These are phyloP conservation scores for Kwoniella dendrophila DNA, from an alignment of 768 basidiomycete species.

Conservation along the genomic window DNA sequence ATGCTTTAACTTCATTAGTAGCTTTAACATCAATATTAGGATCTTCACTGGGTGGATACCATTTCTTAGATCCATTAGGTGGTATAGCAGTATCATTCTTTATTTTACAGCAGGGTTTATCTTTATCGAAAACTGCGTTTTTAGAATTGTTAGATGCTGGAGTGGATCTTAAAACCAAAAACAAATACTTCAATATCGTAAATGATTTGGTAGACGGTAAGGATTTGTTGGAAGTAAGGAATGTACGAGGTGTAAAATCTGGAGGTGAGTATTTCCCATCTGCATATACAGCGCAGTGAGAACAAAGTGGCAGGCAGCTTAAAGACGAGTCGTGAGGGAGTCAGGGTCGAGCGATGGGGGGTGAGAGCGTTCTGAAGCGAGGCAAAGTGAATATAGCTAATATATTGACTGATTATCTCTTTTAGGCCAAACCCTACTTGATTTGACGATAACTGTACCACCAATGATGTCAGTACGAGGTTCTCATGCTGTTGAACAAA, in stretches of 20 bases:
- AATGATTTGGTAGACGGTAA: slow-evolving; percentile 61
- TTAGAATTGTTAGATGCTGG: slow-evolving; percentile 83
- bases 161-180: slow-evolving; percentile 64
- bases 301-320: neutral
- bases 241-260: slow-evolving; percentile 53
- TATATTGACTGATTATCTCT: neutral
- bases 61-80: slow-evolving; percentile 89
- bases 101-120: slow-evolving; percentile 76
- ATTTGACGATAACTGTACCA: slow-evolving; percentile 75
- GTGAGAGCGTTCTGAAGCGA: neutral
- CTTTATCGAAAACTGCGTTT: slow-evolving; percentile 69
- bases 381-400: neutral
- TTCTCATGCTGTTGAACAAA: slow-evolving; percentile 65
- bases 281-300: neutral
- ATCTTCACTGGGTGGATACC: slow-evolving; percentile 71
- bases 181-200: slow-evolving; percentile 64
- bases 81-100: slow-evolving; percentile 88
- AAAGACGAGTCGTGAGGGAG: neutral
- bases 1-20: slow-evolving; percentile 89
- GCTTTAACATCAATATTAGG: slow-evolving; percentile 91
- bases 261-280: slow-evolving; percentile 39
- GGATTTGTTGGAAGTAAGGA: slow-evolving; percentile 46
- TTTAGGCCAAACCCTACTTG: slow-evolving; percentile 73
- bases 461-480: slow-evolving; percentile 64
- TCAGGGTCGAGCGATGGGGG: neutral